Evolutionary conservation across 441 rosid genomes (phyloP).

Genomic region (Jatropha podagrica): DNA sequence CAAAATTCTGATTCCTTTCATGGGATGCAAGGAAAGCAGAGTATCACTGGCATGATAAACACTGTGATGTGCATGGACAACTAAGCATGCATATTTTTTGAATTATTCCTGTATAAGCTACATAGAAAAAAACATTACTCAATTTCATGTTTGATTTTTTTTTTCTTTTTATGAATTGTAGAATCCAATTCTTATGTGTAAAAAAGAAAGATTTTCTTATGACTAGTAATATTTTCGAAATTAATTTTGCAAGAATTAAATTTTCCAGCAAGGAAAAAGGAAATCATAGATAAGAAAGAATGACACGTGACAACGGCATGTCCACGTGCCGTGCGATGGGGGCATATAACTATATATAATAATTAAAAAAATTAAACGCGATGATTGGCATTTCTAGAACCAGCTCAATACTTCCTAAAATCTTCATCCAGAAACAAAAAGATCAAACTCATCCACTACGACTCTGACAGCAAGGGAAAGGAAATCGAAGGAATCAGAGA

Average conservation of each 20-base stretch:
- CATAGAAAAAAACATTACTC: too few relatives aligned
- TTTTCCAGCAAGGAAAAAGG: too few relatives aligned
- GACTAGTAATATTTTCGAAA: too few relatives aligned
- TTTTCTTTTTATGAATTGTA: too few relatives aligned
- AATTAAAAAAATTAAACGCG: neutral
- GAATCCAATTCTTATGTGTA: too few relatives aligned
- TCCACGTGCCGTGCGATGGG: neutral
- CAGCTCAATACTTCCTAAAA: conserved; percentile 38
- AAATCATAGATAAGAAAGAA: too few relatives aligned
- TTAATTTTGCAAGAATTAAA: too few relatives aligned
- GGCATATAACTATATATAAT: neutral
- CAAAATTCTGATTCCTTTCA: conserved; percentile 65
- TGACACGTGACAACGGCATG: neutral
- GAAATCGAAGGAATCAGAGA: neutral
- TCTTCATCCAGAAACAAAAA: neutral
- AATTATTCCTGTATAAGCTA: conserved; percentile 1
- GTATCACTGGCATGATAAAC: conserved; percentile 16
- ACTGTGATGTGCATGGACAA: conserved; percentile 6
- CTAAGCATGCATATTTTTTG: neutral
- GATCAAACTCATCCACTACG: neutral
- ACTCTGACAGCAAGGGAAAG: neutral
- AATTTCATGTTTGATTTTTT: too few relatives aligned
- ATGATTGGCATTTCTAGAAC: conserved; percentile 40
- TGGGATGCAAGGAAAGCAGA: conserved; percentile 58
- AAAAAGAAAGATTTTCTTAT: too few relatives aligned